Evolutionary conservation across 2,329 filamentous ascomycete genomes (phyloP).

Genomic region (Microsporum ferrugineum): DNA sequence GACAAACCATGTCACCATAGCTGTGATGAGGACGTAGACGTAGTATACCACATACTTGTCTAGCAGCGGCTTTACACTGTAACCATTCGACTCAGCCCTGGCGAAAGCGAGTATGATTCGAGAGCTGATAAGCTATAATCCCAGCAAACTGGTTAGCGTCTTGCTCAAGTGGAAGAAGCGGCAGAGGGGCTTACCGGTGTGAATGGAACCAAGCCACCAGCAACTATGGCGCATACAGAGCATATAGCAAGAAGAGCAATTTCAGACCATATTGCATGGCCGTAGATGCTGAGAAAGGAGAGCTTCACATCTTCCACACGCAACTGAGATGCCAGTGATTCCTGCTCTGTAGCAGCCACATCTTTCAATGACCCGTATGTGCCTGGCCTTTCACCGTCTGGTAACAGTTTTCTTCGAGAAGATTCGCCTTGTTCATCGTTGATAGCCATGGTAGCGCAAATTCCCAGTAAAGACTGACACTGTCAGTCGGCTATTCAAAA

Average conservation of each 20-base stretch:
- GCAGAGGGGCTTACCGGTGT: neutral
- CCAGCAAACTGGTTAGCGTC: neutral
- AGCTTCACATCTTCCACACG: neutral
- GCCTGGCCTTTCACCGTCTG: neutral
- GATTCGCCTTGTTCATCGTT: neutral
- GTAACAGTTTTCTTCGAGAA: neutral
- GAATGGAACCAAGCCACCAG: neutral
- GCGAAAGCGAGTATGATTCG: neutral
- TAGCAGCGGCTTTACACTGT: neutral
- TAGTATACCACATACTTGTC: conserved; percentile 47
- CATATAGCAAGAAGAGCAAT: neutral
- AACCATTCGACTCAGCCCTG: neutral
- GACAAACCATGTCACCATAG: conserved; percentile 61
- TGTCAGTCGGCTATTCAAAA: neutral
- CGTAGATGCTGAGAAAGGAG: neutral
- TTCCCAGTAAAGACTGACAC: neutral
- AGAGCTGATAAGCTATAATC: neutral
- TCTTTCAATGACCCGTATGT: neutral
- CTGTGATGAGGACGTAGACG: conserved; percentile 60
- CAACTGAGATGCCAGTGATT: neutral
- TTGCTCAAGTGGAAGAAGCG: neutral
- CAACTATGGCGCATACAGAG: neutral
- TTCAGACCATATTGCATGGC: neutral
- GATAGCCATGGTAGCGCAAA: neutral
- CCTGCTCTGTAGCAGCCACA: neutral